phyloP scores from a whole-genome alignment of 2,329 filamentous ascomycete species.

The Ophiocordyceps camponoti-rufipedis region DNA sequence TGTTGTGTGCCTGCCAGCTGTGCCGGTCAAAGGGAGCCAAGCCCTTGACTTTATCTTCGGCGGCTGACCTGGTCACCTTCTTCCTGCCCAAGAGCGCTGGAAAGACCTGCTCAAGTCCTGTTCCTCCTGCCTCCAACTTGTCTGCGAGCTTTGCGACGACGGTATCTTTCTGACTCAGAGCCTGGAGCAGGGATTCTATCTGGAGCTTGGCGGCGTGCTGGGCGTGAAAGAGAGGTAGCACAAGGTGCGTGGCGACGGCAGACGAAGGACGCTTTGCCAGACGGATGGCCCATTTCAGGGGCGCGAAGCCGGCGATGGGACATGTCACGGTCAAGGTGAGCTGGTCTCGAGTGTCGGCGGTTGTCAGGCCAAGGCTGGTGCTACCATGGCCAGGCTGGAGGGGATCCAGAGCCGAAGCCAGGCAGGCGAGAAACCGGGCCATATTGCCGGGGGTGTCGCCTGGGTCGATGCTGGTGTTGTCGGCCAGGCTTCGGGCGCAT shows the following conservation, averaged over 20 bases:
- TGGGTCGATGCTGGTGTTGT: conserved; percentile 56
- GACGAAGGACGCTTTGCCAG: conserved; percentile 27
- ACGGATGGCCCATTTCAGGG: conserved; percentile 46
- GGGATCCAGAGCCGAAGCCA: conserved; percentile 32
- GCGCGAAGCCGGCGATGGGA: conserved; percentile 43
- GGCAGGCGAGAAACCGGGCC: conserved; percentile 44
- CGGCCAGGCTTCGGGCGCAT: conserved; percentile 38
- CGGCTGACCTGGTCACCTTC: conserved; percentile 22
- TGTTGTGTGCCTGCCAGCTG: conserved; percentile 17
- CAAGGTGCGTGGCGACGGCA: conserved; percentile 26
- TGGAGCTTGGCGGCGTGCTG: conserved; percentile 22
- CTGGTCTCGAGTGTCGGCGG: conserved; percentile 18
- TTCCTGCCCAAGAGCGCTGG: conserved; percentile 28
- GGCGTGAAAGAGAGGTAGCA: conserved; percentile 31
- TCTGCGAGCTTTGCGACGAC: conserved; percentile 31
- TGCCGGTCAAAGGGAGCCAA: conserved; percentile 27
- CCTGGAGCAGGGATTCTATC: conserved; percentile 21
- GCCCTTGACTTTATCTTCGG: conserved; percentile 30
- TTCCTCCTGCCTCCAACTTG: conserved; percentile 33
- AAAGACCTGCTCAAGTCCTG: conserved; percentile 34
- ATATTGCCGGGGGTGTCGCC: conserved; percentile 51
- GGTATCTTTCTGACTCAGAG: conserved; percentile 30
- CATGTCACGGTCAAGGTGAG: conserved; percentile 37
- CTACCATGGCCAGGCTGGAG: conserved; percentile 23
- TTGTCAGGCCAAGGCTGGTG: conserved; percentile 24